Base-by-base conservation (phyloP, 768 basidiomycete genomes). In the Floccularia luteovirens region DNA sequence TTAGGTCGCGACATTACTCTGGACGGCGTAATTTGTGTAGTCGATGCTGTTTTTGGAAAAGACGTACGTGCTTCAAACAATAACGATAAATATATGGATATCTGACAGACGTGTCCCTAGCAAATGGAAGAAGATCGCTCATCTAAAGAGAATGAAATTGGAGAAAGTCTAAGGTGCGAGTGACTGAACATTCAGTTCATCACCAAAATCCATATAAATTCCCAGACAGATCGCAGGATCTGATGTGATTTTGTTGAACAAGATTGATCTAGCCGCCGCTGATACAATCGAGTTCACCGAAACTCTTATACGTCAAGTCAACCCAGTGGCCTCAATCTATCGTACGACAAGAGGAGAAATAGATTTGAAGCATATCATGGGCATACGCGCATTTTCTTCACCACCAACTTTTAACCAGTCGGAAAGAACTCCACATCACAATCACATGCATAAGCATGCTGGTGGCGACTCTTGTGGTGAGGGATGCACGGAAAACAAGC, bases 231-330 rank as follows among this genome's bases (percentile, higher is more conserved):
- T 98, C 34, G 94, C 90, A 1, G 83, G 81, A 25, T 82, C 94
- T 19, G 96, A 99, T 53, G 82, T 94, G 19, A 72, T 98, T 25
- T 61, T 99, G 20, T 63, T 99, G 21, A 99, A 99, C 70, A 99
- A 99, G 67, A 66, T 69, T 20, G 94, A 97, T 52, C 66, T 97
- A 6, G 80, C 78, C 1, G 52, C 70, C 1, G 44, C 70, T 1
- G 57, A 63, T 4, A 62, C 64, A 16, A 51, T 87, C 1, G 38
- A 45, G 1, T 53, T 62, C 3, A 75, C 77, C 10, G 81, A 88
- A 54, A 53, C 49, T n/a, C 59, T 74, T 16, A 78, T 99, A 27
- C 73, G 67, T n/a, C 57, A 64, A 16, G 66, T 94, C 50, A 98
- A 98, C 58, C 86, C 92, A 3, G 77, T 75, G 2, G 80, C 82